Percentiles rank a stretch among this genome's conserved stretches.
These are phyloP conservation scores for Exidia glandulosa DNA, from an alignment of 768 basidiomycete species.

Conservation along the genomic window DNA sequence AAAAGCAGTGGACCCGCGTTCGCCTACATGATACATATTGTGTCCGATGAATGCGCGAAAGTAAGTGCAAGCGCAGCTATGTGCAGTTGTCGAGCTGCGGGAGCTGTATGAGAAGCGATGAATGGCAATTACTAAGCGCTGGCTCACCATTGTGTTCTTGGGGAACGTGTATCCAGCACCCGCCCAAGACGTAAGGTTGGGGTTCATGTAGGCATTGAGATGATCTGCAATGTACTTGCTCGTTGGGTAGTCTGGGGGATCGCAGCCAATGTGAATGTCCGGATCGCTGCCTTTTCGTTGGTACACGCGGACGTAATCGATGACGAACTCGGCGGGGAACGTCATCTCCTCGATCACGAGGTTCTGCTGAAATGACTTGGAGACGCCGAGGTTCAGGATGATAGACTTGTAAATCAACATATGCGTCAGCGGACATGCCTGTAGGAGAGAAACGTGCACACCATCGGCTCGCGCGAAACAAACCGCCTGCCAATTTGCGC, in stretches of 20 bases:
- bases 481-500: conserved; percentile 53
- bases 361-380: conserved; percentile 58
- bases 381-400: conserved; percentile 53
- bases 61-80: too few species aligned
- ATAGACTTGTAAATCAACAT: conserved; percentile 42
- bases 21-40: too few species aligned
- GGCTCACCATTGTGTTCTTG: conserved; percentile 12
- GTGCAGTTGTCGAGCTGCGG: too few species aligned
- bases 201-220: conserved; percentile 37
- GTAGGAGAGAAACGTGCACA: too few species aligned
- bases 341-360: conserved; percentile 38
- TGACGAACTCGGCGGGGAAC: conserved; percentile 58
- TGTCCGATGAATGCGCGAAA: too few species aligned
- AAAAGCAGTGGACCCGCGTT: too few species aligned
- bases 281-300: conserved; percentile 41
- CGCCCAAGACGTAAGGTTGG: conserved; percentile 20
- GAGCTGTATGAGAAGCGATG: too few species aligned
- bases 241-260: conserved; percentile 56
- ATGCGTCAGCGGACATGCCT: too few species aligned
- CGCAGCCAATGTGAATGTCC: conserved; percentile 52
- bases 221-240: conserved; percentile 48
- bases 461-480: conserved; percentile 88
- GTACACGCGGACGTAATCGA: conserved; percentile 79
- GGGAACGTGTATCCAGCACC: conserved; percentile 25
- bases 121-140: too few species aligned